Evolutionary conservation across 345 rosid species (phyloP), one percentile per base, ranked within the genome.

Genomic region (Clausena lansium): DNA sequence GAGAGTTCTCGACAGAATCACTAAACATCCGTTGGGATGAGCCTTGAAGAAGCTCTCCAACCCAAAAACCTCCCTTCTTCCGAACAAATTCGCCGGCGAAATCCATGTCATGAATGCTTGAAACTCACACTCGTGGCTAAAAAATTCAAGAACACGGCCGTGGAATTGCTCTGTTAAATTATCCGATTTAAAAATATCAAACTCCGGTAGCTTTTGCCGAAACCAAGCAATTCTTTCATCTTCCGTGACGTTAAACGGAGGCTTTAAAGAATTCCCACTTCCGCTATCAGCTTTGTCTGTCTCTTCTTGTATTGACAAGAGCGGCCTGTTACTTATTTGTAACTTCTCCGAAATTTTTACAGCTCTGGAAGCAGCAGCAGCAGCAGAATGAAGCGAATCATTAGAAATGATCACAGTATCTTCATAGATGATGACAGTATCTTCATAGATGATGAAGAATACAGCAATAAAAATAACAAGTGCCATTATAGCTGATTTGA

Each of bases 51-150:
- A 84, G 33, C 89, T 91, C 71, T 88, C 98, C 39, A 89, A 45
- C 0, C 88, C 86, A n/a, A 91, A 22, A 68, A 86, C 15, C 57
- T 95, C 95, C 60, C 94, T 86, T 9, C 80, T 83, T 10, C 90
- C 88, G 17, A 90, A 93, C 6, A 68, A 78, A 4, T 62, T 77
- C 2, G 81, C 93, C 9, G 88, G 85, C 13, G 98, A 89, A 77
- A 95, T 88, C 98, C 97, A 95, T 57, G 92, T 92, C 98, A 91
- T 91, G 86, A 88, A 95, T 80, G 92, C 88, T 75, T 79, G 86
- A 64, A 87, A 81, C 27, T 84, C 88, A n/a, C 98, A 93, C 4
- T 73, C 60, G 1, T 82, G 67, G 76, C 80, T 52, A 54, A 93
- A 87, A 81, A 92, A 92, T 24, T 84, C 73, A 17, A 84, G 52